Base-by-base conservation (phyloP, 768 basidiomycete species). In the Mycena pura region DNA sequence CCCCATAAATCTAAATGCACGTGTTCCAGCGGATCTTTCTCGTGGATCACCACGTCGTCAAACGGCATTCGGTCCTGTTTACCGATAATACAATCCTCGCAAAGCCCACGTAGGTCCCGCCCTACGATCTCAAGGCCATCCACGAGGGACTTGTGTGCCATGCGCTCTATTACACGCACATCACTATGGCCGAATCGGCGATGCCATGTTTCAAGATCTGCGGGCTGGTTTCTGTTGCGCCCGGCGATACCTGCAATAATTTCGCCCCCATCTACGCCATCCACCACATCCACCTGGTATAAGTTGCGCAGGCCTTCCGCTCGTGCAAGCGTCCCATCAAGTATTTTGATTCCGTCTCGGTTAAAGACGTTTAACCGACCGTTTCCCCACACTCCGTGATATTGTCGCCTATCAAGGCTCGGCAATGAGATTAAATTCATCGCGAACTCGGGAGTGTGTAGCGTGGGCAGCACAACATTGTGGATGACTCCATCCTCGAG, bases 1-100 rank as follows among this genome's bases (percentile, higher is more conserved):
- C 70, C 69, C 67, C 64, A 75, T 0, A 76, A 34, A 43, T 77
- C 68, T 14, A 66, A 62, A 39, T 72, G 64, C 0, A 68, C 61
- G 0, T 61, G 25, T 13, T 67, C 60, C 0, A 69, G 62, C 0
- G 57, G 28, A 4, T 66, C 56, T 0, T 13, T 57, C 39, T 71
- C 67, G 4, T 45, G 62, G 1, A 22, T 34, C 0, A 65, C 49
- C 11, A n/a, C n/a, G n/a, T n/a, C n/a, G n/a, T n/a, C n/a, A n/a
- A n/a, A n/a, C n/a, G n/a, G n/a, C n/a, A n/a, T 40, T 0, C 21
- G 5, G 0, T 59, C 44, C 5, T 72, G 69, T 44, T 74, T 74
- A 4, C 70, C 70, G 36, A 63, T 67, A 1, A 73, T 65, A 45
- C 74, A 74, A 46, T 70, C 66, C 19, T 72, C 56, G 43, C 72